Conservation (phyloP, 1,284 basidiomycete species). For the Ceratorhiza oryzae-sativae region DNA sequence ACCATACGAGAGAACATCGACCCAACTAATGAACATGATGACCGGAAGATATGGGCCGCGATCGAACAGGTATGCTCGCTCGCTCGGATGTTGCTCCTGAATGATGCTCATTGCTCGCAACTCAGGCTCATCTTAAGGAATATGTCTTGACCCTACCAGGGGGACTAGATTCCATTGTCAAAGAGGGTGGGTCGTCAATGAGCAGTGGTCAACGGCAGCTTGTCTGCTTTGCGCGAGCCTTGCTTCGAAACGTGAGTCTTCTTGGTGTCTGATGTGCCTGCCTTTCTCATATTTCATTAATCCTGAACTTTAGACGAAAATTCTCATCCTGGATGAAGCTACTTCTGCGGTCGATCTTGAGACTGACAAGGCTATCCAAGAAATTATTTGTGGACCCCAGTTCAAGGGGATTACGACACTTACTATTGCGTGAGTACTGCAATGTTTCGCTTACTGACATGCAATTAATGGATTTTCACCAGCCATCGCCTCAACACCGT, state of each 20-base stretch:
- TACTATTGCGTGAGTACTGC: constrained; percentile 72
- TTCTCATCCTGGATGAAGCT: constrained; percentile 92
- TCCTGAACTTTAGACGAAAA: constrained; percentile 64
- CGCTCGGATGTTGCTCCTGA: constrained; percentile 18
- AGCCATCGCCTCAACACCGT: constrained; percentile 92
- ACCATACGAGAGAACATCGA: constrained; percentile 86
- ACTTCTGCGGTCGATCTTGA: constrained; percentile 88
- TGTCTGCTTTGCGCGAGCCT: constrained; percentile 81
- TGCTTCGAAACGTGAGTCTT: constrained; percentile 65
- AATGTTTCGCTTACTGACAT: constrained; percentile 7
- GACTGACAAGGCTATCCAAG: constrained; percentile 86
- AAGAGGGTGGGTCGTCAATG: constrained; percentile 84
- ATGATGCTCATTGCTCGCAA: constrained; percentile 2
- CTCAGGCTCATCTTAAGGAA: constrained; percentile 68
- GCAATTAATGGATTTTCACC: constrained; percentile 25
- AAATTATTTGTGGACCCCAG: constrained; percentile 74
- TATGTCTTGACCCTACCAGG: constrained; percentile 76
- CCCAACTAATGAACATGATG: constrained; percentile 72
- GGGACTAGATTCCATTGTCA: constrained; percentile 76
- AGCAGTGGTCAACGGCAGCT: constrained; percentile 87
- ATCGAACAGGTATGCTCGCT: constrained; percentile 69
- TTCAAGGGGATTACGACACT: constrained; percentile 79
- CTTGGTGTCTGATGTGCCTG: too few relatives aligned
- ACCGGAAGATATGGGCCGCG: constrained; percentile 84
- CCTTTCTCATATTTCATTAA: background rate